Base-by-base conservation (phyloP, 495 filamentous ascomycete genomes). In the Penicillium waksmanii region DNA sequence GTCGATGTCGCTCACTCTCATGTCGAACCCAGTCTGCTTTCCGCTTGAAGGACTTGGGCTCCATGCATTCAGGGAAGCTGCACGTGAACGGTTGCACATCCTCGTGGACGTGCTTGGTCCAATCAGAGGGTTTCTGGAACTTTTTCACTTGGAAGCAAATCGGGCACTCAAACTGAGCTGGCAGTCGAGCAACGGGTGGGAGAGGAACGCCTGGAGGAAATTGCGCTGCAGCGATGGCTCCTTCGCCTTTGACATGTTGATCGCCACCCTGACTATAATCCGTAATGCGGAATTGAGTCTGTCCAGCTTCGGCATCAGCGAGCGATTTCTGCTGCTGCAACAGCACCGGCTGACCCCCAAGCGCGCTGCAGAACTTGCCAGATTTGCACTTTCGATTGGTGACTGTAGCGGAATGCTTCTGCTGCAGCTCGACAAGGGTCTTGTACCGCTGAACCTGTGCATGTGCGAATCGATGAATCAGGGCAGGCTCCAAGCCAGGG, bases 11-110 rank as follows among this genome's bases (percentile, higher is more conserved):
- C 73, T 98, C 94, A 65, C 92, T 96, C 71, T 98, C 94, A 65
- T 98, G 94, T 33, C 94, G 83, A 25, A 98, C 93, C 94, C 94
- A 98, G 69, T 98, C 94, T 17, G 94, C 94, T 74, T 98, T 98
- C 42, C 94, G 84, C 74, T 98, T 98, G 80, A 97, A 98, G 21
- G 92, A 94, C 72, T 96, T 96, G 23, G 92, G 89, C 53, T 96
- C 93, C 31, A 79, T 84, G 73, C 94, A 98, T 25, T 86, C 77
- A 12, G 87, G 83, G 73, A 95, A 97, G 0, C 92, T 98, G 74
- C 94, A 98, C 9, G 92, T 96, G 65, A 97, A 98, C 5, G 94
- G 94, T 68, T 96, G 90, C 11, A 97, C 85, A 68, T 98, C 94
- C 71, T 98, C 94, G 66, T 96, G 91, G 6, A 98, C 90, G 66